Percentiles rank a stretch among this genome's conserved stretches.
phyloP scores from a whole-genome alignment of 1,284 basidiomycete species.

The Trametes versicolor region DNA sequence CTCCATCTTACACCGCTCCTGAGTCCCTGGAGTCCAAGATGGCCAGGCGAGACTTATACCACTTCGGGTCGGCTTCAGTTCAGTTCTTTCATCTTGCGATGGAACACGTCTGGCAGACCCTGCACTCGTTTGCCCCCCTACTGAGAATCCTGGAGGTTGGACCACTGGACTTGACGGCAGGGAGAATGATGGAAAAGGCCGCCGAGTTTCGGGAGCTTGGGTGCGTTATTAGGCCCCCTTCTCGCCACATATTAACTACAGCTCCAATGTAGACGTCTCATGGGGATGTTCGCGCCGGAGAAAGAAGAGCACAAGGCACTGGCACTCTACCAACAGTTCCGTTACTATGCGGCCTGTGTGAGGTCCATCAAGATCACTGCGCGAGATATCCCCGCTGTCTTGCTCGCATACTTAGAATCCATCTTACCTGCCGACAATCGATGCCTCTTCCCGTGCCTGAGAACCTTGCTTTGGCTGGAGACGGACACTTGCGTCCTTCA shows the following conservation, averaged over 20 bases:
- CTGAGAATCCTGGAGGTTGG: too few species aligned
- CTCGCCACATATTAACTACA: too few species aligned
- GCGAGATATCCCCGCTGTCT: background rate
- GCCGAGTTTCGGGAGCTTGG: too few species aligned
- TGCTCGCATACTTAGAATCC: background rate
- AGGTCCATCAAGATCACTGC: background rate
- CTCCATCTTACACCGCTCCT: background rate
- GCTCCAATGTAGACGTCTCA: background rate
- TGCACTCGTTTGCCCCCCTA: too few species aligned
- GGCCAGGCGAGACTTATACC: background rate
- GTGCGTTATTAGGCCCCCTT: too few species aligned
- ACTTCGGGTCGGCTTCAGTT: background rate
- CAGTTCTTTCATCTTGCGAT: background rate
- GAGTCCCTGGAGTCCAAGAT: background rate
- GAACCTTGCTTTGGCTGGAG: background rate
- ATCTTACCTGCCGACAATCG: background rate
- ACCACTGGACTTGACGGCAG: background rate
- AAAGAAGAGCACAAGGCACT: too few species aligned
- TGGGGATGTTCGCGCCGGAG: too few species aligned
- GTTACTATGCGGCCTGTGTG: background rate
- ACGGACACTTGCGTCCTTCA: background rate
- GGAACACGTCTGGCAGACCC: too few species aligned
- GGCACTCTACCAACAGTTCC: background rate
- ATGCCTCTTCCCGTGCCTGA: background rate
- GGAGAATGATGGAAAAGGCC: too few species aligned